phyloP scores from a whole-genome alignment of 2,329 filamentous ascomycete genomes.

The Diaporthe amygdali region DNA sequence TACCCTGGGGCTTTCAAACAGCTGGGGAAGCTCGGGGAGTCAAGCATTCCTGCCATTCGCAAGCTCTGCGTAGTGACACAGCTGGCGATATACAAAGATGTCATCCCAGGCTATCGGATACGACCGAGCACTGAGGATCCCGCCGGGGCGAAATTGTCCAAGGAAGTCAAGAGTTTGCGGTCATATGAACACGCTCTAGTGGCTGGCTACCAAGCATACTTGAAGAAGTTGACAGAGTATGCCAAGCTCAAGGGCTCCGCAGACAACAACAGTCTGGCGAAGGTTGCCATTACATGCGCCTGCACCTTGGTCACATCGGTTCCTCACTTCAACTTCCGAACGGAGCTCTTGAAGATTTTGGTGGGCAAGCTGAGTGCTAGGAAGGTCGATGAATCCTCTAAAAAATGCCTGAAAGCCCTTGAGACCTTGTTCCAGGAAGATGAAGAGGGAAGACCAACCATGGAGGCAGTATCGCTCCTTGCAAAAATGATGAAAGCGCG shows the following conservation, averaged over 20 bases:
- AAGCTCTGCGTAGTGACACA: conserved; percentile 89
- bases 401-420: conserved; percentile 78
- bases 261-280: conserved; percentile 61
- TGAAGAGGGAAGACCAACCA: conserved; percentile 85
- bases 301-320: conserved; percentile 82
- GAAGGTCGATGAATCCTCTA: conserved; percentile 74
- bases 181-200: conserved; percentile 89
- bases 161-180: conserved; percentile 84
- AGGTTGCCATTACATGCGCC: conserved; percentile 82
- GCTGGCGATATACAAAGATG: conserved; percentile 89
- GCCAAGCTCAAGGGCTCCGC: conserved; percentile 58
- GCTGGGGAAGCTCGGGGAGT: conserved; percentile 75
- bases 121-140: conserved; percentile 79
- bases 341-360: conserved; percentile 85
- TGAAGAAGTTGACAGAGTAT: conserved; percentile 74
- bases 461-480: conserved; percentile 84
- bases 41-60: conserved; percentile 74
- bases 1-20: conserved; percentile 80
- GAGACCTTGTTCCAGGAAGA: conserved; percentile 85
- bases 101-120: conserved; percentile 96
- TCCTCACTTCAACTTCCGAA: conserved; percentile 96
- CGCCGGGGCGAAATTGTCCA: conserved; percentile 81
- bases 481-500: conserved; percentile 95
- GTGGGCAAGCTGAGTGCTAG: conserved; percentile 81
- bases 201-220: conserved; percentile 81